Conservation (phyloP, 768 basidiomycete genomes). For the Phylloporus rhodoxanthus region DNA sequence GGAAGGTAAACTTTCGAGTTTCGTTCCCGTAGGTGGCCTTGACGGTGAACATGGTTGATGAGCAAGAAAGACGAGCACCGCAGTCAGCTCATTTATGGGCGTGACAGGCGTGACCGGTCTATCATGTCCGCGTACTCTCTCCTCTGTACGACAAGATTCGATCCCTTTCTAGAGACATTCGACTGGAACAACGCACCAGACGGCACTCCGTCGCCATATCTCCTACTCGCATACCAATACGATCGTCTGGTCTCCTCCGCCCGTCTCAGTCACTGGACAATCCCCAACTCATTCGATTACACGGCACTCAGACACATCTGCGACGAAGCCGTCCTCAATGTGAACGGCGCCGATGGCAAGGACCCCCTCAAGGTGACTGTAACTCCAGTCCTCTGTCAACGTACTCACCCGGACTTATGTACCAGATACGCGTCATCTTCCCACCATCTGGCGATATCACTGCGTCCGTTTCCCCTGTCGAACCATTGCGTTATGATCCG, state of each 20-base stretch:
- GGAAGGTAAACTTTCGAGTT: slow-evolving; percentile 62
- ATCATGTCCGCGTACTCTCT: slow-evolving; percentile 32
- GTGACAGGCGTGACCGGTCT: slow-evolving; percentile 15
- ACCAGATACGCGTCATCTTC: slow-evolving; percentile 51
- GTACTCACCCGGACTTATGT: neutral
- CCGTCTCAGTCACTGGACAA: slow-evolving; percentile 45
- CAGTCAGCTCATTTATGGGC: slow-evolving; percentile 8
- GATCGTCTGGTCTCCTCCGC: slow-evolving; percentile 55
- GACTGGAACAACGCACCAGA: slow-evolving; percentile 54
- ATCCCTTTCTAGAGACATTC: slow-evolving; percentile 39
- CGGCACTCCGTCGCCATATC: slow-evolving; percentile 49
- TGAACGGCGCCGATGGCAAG: slow-evolving; percentile 5
- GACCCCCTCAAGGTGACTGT: slow-evolving; percentile 23
- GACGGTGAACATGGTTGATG: slow-evolving; percentile 59
- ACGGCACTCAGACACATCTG: slow-evolving; percentile 40
- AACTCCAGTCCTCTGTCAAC: neutral
- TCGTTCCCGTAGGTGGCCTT: slow-evolving; percentile 72
- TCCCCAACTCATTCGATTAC: slow-evolving; percentile 34
- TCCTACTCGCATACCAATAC: slow-evolving; percentile 57
- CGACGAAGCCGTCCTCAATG: slow-evolving; percentile 35
- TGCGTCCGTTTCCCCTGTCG: slow-evolving; percentile 30
- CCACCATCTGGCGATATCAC: slow-evolving; percentile 35
- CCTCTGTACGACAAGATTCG: slow-evolving; percentile 53
- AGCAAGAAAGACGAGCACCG: slow-evolving; percentile 16
- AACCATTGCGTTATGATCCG: slow-evolving; percentile 37